Conservation (phyloP, 495 filamentous ascomycete species). For the Podospora pseudoanserina region DNA sequence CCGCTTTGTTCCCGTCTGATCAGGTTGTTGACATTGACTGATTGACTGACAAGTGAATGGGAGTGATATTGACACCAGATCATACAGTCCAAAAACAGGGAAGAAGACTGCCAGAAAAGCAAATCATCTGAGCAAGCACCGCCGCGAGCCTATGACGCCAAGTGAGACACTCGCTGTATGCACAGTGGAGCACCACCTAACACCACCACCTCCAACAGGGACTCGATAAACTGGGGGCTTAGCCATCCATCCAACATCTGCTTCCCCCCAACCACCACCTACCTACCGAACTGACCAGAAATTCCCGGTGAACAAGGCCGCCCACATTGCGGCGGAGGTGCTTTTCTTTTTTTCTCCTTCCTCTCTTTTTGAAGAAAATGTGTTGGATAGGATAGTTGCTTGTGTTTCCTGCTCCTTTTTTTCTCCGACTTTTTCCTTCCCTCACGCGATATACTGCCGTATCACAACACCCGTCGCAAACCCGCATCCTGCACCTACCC, state of each 20-base stretch:
- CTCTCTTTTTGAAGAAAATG: background rate
- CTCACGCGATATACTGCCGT: background rate
- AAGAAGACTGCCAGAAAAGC: background rate
- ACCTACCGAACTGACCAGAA: background rate
- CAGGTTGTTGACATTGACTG: background rate
- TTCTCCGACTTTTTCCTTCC: slow-evolving; percentile 4
- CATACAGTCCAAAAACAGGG: background rate
- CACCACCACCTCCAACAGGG: background rate
- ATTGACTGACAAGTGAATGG: background rate
- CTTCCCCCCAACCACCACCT: background rate
- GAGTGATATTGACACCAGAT: background rate
- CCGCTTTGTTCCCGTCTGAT: background rate
- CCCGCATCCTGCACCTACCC: background rate
- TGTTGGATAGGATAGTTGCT: background rate
- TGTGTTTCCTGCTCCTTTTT: background rate
- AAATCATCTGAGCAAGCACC: background rate
- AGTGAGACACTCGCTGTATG: slow-evolving; percentile 12
- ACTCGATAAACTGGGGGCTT: background rate
- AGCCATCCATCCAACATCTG: slow-evolving; percentile 7
- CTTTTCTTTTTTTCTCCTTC: background rate
- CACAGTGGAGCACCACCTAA: slow-evolving; percentile 11
- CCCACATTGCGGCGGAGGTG: slow-evolving; percentile 1
- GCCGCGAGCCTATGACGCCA: slow-evolving; percentile 2
- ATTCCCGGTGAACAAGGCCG: background rate
- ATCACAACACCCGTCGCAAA: background rate